A percentile compares a stretch with the other conserved stretches of the same genome.
Evolutionary conservation across 371 early-diverging fungal genomes (phyloP).

Genomic region (Coemansia sp.): DNA sequence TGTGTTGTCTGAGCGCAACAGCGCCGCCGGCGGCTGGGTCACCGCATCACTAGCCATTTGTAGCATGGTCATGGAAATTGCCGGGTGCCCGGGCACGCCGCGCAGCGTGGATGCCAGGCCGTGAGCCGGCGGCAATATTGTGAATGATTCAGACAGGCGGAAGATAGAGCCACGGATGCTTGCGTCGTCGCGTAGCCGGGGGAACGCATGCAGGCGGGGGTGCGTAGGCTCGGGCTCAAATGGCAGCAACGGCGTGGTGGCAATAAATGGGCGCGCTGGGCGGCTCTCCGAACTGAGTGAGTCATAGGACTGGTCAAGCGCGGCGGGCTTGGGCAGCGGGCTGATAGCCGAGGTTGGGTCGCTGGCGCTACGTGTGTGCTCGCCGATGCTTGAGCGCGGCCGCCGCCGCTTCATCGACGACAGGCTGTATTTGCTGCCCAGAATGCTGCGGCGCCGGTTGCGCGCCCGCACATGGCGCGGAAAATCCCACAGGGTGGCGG

Average conservation of each 20-base stretch:
- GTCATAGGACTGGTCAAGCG: neutral
- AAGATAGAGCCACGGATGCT: conserved; percentile 7
- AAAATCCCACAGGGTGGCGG: conserved; percentile 25
- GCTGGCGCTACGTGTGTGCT: conserved; percentile 43
- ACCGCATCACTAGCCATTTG: conserved; percentile 8
- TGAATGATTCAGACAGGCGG: conserved; percentile 16
- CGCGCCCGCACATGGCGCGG: conserved; percentile 34
- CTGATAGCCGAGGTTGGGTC: conserved; percentile 34
- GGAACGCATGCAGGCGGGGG: conserved; percentile 16
- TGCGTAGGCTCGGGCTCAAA: conserved; percentile 1
- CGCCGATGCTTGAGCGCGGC: conserved; percentile 7
- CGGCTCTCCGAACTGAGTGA: neutral
- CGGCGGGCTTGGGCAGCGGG: conserved; percentile 1
- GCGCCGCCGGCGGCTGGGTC: conserved; percentile 14
- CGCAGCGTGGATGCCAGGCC: conserved; percentile 19
- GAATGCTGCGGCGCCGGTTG: conserved; percentile 39
- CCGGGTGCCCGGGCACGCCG: conserved; percentile 32
- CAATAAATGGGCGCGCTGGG: conserved; percentile 14
- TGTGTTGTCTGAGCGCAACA: conserved; percentile 15
- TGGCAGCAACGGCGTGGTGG: conserved; percentile 3
- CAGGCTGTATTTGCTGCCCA: conserved; percentile 38
- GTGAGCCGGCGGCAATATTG: conserved; percentile 7
- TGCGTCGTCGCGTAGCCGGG: conserved; percentile 13
- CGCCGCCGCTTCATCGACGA: conserved; percentile 33
- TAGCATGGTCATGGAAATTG: conserved; percentile 20